phyloP scores from a whole-genome alignment of 2,329 filamentous ascomycete genomes.

The Aspergillus neotritici region DNA sequence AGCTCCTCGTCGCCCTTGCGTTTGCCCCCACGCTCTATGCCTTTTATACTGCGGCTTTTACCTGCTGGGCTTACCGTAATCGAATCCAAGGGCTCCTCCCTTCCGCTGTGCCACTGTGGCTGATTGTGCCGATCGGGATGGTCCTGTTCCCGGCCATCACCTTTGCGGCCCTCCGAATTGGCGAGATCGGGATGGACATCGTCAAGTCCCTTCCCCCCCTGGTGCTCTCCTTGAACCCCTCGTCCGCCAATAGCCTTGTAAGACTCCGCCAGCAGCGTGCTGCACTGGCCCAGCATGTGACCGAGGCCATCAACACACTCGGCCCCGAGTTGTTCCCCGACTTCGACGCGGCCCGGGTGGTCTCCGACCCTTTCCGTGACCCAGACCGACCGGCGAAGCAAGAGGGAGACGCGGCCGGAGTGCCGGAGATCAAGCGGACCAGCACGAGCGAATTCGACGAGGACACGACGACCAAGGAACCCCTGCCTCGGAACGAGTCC shows the following conservation, averaged over 20 bases:
- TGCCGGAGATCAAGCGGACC: slow-evolving; percentile 20
- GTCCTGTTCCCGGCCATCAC: slow-evolving; percentile 81
- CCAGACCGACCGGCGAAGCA: slow-evolving; percentile 13
- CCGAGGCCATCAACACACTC: slow-evolving; percentile 86
- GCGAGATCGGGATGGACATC: slow-evolving; percentile 98
- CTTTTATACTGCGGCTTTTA: slow-evolving; percentile 69
- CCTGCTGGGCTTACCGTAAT: slow-evolving; percentile 73
- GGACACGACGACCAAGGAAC: slow-evolving; percentile 31
- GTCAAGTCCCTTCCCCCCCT: slow-evolving; percentile 88
- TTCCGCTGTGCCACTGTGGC: slow-evolving; percentile 71
- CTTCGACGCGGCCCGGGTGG: slow-evolving; percentile 71
- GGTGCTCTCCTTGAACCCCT: slow-evolving; percentile 75
- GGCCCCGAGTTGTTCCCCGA: slow-evolving; percentile 97
- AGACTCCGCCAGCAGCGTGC: slow-evolving; percentile 68
- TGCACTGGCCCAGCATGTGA: slow-evolving; percentile 74
- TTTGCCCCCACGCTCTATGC: slow-evolving; percentile 77
- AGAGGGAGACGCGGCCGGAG: slow-evolving; percentile 11
- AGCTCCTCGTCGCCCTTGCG: slow-evolving; percentile 79
- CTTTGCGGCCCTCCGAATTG: slow-evolving; percentile 87
- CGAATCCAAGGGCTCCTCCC: slow-evolving; percentile 78
- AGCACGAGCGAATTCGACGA: slow-evolving; percentile 19
- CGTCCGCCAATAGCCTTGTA: slow-evolving; percentile 75
- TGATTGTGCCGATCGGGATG: slow-evolving; percentile 68
- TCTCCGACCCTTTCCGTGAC: slow-evolving; percentile 49
- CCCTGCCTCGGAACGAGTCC: slow-evolving; percentile 81